A percentile compares a stretch with the other conserved stretches of the same genome.
Conservation (phyloP, 2,329 filamentous ascomycete species). For the Ceratocystis diversiconidia region DNA sequence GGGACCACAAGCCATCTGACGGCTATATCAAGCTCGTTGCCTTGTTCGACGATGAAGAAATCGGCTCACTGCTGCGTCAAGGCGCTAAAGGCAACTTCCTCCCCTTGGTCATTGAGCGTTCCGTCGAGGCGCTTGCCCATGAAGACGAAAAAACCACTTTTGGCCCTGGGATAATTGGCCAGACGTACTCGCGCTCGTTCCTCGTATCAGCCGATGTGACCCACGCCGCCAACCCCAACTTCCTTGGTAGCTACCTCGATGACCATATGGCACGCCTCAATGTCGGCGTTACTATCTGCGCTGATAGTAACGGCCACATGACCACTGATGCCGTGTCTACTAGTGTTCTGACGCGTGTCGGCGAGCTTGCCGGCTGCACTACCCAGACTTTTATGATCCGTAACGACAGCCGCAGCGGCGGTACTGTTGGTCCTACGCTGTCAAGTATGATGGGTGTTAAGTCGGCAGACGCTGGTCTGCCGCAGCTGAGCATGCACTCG, state of each 20-base stretch:
- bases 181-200: constrained; percentile 85
- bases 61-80: constrained; percentile 79
- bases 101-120: constrained; percentile 63
- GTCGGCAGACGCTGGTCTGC: constrained; percentile 75
- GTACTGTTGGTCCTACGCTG: constrained; percentile 89
- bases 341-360: constrained; percentile 63
- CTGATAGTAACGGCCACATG: constrained; percentile 88
- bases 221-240: constrained; percentile 91
- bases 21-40: constrained; percentile 76
- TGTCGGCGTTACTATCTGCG: constrained; percentile 64
- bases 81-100: constrained; percentile 85
- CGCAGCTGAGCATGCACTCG: constrained; percentile 88
- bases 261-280: constrained; percentile 82
- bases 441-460: constrained; percentile 67
- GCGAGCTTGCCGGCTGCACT: constrained; percentile 54
- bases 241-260: constrained; percentile 66
- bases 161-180: constrained; percentile 51
- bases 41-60: constrained; percentile 96
- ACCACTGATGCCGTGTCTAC: constrained; percentile 82
- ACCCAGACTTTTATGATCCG: constrained; percentile 89
- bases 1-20: constrained; percentile 40
- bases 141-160: constrained; percentile 27
- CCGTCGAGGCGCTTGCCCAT: constrained; percentile 53
- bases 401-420: constrained; percentile 78
- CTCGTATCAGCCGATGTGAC: constrained; percentile 85